A percentile compares a stretch with the other conserved stretches of the same genome.
These are phyloP conservation scores for Chaetomium tenue DNA, from an alignment of 495 filamentous ascomycete genomes.

Conservation along the genomic window DNA sequence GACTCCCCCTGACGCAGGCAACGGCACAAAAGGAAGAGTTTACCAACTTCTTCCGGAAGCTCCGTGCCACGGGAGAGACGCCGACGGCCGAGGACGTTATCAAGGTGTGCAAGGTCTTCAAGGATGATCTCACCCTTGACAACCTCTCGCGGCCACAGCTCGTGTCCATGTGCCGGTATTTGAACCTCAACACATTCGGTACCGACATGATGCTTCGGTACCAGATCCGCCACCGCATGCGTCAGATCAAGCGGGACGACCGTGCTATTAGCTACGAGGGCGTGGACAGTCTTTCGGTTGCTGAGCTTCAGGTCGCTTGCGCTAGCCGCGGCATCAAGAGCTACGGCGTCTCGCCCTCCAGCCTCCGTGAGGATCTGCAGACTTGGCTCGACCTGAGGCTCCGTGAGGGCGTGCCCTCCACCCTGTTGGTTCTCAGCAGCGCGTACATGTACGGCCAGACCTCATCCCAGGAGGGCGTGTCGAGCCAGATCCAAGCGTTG, in stretches of 20 bases:
- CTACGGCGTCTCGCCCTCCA: conserved; percentile 80
- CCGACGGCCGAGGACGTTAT: conserved; percentile 90
- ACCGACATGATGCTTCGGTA: conserved; percentile 98
- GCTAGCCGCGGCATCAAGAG: conserved; percentile 90
- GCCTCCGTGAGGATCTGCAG: conserved; percentile 85
- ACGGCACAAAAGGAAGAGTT: conserved; percentile 94
- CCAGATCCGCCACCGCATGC: conserved; percentile 95
- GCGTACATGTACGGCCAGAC: conserved; percentile 94
- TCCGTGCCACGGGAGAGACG: conserved; percentile 83
- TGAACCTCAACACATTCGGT: conserved; percentile 96
- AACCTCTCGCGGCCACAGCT: conserved; percentile 94
- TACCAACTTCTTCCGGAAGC: conserved; percentile 95
- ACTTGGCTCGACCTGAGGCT: conserved; percentile 94
- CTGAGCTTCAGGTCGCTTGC: conserved; percentile 88
- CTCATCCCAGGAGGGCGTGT: conserved; percentile 68
- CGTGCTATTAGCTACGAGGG: conserved; percentile 93
- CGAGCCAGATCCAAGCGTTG: conserved; percentile 88
- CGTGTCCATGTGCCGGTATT: conserved; percentile 96
- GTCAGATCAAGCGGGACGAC: conserved; percentile 98
- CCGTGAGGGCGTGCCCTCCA: conserved; percentile 89
- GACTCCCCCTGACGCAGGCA: conserved; percentile 78
- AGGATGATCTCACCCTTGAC: conserved; percentile 95
- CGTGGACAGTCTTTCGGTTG: conserved; percentile 85
- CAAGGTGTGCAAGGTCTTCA: conserved; percentile 99
- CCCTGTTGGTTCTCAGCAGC: conserved; percentile 91